phyloP scores from a whole-genome alignment of 2,329 filamentous ascomycete species.

The Blumeriella jaapii region DNA sequence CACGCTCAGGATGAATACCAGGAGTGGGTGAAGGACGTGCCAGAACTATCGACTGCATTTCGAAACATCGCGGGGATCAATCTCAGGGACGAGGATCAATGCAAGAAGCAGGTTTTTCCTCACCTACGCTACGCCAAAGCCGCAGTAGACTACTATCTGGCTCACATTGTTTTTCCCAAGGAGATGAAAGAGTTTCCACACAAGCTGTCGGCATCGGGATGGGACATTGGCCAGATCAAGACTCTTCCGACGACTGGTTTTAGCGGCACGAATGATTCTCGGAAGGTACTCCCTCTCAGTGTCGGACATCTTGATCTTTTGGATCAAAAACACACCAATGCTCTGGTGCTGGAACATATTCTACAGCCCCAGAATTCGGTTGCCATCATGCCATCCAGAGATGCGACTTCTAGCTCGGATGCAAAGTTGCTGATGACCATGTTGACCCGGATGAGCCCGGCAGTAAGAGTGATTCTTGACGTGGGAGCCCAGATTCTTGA shows the following conservation, averaged over 20 bases:
- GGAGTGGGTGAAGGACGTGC: slow-evolving; percentile 33
- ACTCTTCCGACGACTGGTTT: slow-evolving; percentile 48
- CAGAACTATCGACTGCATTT: slow-evolving; percentile 29
- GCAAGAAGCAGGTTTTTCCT: slow-evolving; percentile 38
- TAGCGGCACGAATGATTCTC: slow-evolving; percentile 56
- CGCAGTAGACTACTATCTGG: slow-evolving; percentile 52
- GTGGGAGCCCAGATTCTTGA: slow-evolving; percentile 62
- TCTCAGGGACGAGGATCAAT: slow-evolving; percentile 40
- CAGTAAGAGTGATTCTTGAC: slow-evolving; percentile 52
- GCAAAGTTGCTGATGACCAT: slow-evolving; percentile 34
- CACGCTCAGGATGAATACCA: slow-evolving; percentile 40
- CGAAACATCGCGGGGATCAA: slow-evolving; percentile 42
- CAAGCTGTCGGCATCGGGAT: slow-evolving; percentile 55
- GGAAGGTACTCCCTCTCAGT: slow-evolving; percentile 46
- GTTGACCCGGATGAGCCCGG: slow-evolving; percentile 30
- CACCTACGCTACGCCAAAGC: slow-evolving; percentile 39
- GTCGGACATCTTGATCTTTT: slow-evolving; percentile 44
- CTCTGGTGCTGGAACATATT: slow-evolving; percentile 48
- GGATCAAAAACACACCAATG: slow-evolving; percentile 52
- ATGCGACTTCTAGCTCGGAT: slow-evolving; percentile 28
- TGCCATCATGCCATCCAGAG: slow-evolving; percentile 7
- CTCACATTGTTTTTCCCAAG: slow-evolving; percentile 45
- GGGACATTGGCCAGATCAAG: slow-evolving; percentile 47
- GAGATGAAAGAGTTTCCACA: slow-evolving; percentile 50
- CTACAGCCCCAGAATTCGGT: slow-evolving; percentile 42